Evolutionary conservation across 2,329 filamentous ascomycete genomes (phyloP).

Genomic region (Fusarium sp.): DNA sequence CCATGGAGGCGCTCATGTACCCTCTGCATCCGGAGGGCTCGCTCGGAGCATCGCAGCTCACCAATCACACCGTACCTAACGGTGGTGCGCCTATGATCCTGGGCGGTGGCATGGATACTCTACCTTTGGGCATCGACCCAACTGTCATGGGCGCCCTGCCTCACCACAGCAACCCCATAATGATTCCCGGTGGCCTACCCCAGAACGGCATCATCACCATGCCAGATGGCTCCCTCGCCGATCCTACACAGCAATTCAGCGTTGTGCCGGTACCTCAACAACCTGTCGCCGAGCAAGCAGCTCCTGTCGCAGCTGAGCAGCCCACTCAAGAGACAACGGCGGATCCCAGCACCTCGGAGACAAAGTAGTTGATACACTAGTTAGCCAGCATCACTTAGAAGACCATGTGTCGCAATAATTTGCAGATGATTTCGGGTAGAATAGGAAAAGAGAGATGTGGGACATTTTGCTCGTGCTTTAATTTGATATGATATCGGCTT

Average conservation of each 20-base stretch:
- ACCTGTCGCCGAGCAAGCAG: slow-evolving; percentile 12
- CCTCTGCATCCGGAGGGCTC: slow-evolving; percentile 78
- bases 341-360: slow-evolving; percentile 12
- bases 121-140: slow-evolving; percentile 45
- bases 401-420: slow-evolving; percentile 1
- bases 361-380: slow-evolving; percentile 11
- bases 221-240: slow-evolving; percentile 26
- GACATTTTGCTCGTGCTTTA: slow-evolving; percentile 10
- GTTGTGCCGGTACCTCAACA: slow-evolving; percentile 15
- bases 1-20: slow-evolving; percentile 82
- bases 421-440: slow-evolving; percentile 9
- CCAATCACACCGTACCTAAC: slow-evolving; percentile 43
- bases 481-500: slow-evolving; percentile 16
- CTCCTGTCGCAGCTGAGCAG: slow-evolving; percentile 24
- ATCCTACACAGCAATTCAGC: slow-evolving; percentile 32
- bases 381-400: slow-evolving; percentile 6
- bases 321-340: slow-evolving; percentile 20
- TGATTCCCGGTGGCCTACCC: slow-evolving; percentile 36
- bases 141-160: slow-evolving; percentile 43
- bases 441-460: neutral
- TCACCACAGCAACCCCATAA: slow-evolving; percentile 44
- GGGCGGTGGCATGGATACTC: slow-evolving; percentile 36
- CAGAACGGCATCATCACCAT: slow-evolving; percentile 37
- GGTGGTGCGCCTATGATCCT: slow-evolving; percentile 44
- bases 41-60: slow-evolving; percentile 64